phyloP scores from a whole-genome alignment of 2,329 filamentous ascomycete species.

The Fusarium falciforme region DNA sequence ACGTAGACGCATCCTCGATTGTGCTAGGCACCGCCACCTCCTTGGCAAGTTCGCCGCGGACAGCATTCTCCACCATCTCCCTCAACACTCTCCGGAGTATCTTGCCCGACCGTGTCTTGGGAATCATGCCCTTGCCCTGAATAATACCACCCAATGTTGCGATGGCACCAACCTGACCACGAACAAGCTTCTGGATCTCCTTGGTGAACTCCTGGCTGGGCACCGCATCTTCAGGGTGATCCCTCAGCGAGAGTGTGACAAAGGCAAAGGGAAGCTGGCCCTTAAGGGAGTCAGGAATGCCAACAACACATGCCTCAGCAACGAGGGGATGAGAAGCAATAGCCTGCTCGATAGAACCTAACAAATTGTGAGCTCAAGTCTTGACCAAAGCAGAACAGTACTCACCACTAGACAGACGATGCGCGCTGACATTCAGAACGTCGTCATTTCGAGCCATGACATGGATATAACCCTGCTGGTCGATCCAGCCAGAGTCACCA shows the following conservation, averaged over 20 bases:
- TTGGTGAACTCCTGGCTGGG: conserved; percentile 56
- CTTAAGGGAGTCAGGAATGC: conserved; percentile 86
- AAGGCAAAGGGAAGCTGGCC: conserved; percentile 94
- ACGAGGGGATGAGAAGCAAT: conserved; percentile 83
- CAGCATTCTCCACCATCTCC: conserved; percentile 86
- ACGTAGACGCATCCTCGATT: conserved; percentile 81
- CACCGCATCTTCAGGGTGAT: conserved; percentile 63
- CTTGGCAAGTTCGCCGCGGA: conserved; percentile 77
- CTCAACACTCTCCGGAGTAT: conserved; percentile 84
- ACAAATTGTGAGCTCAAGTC: conserved; percentile 12
- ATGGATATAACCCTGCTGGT: conserved; percentile 75
- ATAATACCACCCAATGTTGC: conserved; percentile 88
- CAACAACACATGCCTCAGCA: conserved; percentile 87
- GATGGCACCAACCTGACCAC: conserved; percentile 87
- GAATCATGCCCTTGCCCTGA: conserved; percentile 86
- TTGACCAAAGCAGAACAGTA: conserved; percentile 11
- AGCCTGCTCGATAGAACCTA: conserved; percentile 90
- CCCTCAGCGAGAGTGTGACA: conserved; percentile 65
- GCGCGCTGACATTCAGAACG: conserved; percentile 95
- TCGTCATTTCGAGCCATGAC: conserved; percentile 80
- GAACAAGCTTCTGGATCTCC: conserved; percentile 80
- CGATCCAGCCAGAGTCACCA: conserved; percentile 89
- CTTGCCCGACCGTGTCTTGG: conserved; percentile 93
- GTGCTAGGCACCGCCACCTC: conserved; percentile 82
- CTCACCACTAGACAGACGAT: conserved; percentile 87